These are phyloP conservation scores for Blastobotrys parvus DNA, from an alignment of 805 yeast genomes.

Conservation along the genomic window DNA sequence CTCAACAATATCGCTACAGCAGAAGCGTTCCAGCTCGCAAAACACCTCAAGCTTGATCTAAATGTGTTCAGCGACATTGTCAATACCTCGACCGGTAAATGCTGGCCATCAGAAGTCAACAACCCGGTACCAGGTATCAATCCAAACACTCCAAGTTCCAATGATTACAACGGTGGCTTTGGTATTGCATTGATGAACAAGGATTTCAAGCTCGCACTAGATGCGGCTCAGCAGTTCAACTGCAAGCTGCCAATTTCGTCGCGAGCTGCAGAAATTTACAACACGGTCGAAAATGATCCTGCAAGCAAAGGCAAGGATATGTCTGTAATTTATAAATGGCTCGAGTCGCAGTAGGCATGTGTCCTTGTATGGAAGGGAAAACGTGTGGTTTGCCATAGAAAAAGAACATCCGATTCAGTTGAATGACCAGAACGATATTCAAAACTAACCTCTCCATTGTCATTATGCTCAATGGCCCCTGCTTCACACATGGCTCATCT, in stretches of 20 bases:
- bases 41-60: slow-evolving; percentile 40
- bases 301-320: slow-evolving; percentile 19
- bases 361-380: neutral
- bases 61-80: slow-evolving; percentile 41
- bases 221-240: slow-evolving; percentile 20
- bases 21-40: slow-evolving; percentile 47
- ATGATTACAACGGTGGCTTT: slow-evolving; percentile 41
- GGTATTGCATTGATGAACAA: slow-evolving; percentile 29
- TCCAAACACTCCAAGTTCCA: slow-evolving; percentile 40
- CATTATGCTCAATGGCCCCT: too few species aligned
- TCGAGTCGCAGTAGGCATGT: slow-evolving; percentile 10
- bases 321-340: slow-evolving; percentile 23
- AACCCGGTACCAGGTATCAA: slow-evolving; percentile 45
- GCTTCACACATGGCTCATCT: too few species aligned
- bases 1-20: slow-evolving; percentile 46
- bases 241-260: slow-evolving; percentile 19
- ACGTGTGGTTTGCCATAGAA: too few species aligned
- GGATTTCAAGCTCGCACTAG: slow-evolving; percentile 32
- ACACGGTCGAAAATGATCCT: slow-evolving; percentile 12
- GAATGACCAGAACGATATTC: too few species aligned
- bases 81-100: slow-evolving; percentile 43
- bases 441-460: too few species aligned
- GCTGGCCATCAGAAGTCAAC: slow-evolving; percentile 48
- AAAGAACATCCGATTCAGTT: too few species aligned
- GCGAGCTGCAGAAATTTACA: slow-evolving; percentile 20